Conservation (phyloP, 768 basidiomycete species). For the Kwoniella bestiolae region DNA sequence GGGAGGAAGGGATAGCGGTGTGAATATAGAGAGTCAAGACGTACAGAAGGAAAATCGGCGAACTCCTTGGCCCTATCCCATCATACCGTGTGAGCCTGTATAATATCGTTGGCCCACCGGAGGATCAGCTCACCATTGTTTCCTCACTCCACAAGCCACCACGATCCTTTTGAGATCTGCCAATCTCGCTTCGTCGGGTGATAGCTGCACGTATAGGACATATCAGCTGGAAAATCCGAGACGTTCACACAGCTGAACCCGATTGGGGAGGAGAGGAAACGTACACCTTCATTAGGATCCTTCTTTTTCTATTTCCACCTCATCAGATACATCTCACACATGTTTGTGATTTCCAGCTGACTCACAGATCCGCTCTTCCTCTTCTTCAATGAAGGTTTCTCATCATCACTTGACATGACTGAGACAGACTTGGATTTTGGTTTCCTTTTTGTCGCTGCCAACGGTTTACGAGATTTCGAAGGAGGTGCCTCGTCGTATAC, state of each 20-base stretch:
- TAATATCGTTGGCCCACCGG: too few relatives aligned
- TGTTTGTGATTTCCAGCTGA: not conserved
- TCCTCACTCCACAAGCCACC: slow-evolving; percentile 49
- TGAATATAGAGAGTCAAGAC: slow-evolving; percentile 3
- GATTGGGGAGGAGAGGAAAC: not conserved
- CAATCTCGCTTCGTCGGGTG: slow-evolving; percentile 42
- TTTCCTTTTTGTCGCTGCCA: not conserved
- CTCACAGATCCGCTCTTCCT: not conserved
- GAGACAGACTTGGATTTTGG: slow-evolving; percentile 2
- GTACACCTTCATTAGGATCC: slow-evolving; percentile 40
- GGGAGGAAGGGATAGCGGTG: not conserved
- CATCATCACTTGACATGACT: slow-evolving; percentile 2
- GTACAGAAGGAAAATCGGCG: slow-evolving; percentile 37
- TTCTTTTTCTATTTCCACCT: slow-evolving; percentile 22
- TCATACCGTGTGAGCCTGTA: too few relatives aligned
- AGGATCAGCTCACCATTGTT: slow-evolving; percentile 45
- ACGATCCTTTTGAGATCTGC: slow-evolving; percentile 52
- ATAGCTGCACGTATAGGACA: slow-evolving; percentile 21
- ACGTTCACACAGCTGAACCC: too few relatives aligned
- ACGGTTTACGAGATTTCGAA: not conserved
- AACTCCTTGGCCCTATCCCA: slow-evolving; percentile 51
- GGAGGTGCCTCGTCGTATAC: slow-evolving; percentile 28
- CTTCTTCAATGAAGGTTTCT: slow-evolving; percentile 9
- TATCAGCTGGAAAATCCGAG: too few relatives aligned
- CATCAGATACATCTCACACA: not conserved